Conservation (phyloP, 306 rosid species). For the Glycyrrhiza uralensis region DNA sequence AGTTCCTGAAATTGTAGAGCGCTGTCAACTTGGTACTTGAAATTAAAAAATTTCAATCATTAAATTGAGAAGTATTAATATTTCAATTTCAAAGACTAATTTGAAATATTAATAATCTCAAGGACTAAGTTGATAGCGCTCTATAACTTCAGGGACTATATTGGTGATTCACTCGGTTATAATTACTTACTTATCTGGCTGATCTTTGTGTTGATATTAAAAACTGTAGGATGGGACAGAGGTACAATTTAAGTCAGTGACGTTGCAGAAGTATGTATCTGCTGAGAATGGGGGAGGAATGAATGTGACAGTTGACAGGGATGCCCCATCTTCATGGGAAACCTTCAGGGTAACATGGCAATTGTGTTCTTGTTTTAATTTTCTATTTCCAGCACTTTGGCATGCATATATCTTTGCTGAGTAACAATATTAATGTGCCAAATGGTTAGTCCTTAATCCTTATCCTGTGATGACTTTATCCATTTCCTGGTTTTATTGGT, state of each 20-base stretch:
- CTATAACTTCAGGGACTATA: too few species aligned
- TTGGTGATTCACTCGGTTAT: too few species aligned
- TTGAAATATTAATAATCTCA: too few species aligned
- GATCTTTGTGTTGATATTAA: slow-evolving; percentile 15
- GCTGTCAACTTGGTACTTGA: too few species aligned
- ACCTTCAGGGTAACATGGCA: slow-evolving; percentile 64
- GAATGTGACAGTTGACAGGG: slow-evolving; percentile 68
- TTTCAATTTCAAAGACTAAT: too few species aligned
- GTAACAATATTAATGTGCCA: not conserved
- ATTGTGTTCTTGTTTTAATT: slow-evolving; percentile 12
- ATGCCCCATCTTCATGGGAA: slow-evolving; percentile 85
- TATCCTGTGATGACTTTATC: not conserved
- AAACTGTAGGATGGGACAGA: slow-evolving; percentile 70
- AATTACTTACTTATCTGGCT: slow-evolving; percentile 18
- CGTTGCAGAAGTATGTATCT: slow-evolving; percentile 66
- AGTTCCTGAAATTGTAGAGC: too few species aligned
- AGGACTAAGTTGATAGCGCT: too few species aligned
- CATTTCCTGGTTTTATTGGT: not conserved
- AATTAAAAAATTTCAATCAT: too few species aligned
- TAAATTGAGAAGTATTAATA: too few species aligned
- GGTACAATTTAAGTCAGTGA: slow-evolving; percentile 80
- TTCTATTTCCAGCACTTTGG: not conserved
- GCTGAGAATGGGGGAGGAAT: slow-evolving; percentile 88
- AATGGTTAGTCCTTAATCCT: slow-evolving; percentile 10
- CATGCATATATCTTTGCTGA: not conserved